Conservation (phyloP, 2,329 filamentous ascomycete genomes). For the Phyllosticta ampelicida region DNA sequence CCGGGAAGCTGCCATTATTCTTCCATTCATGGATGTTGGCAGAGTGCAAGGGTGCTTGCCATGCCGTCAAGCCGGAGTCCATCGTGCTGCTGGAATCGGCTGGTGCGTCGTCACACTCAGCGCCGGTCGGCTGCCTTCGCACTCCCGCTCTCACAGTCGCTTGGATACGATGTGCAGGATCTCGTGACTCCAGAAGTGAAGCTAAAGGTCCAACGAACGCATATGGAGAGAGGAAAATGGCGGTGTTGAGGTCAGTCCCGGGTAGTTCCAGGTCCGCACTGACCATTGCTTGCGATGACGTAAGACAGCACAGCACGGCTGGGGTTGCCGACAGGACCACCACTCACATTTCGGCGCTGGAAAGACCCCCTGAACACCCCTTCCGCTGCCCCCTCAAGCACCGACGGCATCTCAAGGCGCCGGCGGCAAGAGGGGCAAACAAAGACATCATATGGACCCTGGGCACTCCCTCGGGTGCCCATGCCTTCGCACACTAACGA, state of each 20-base stretch:
- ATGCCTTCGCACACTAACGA: no score
- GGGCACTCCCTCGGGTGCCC: no score
- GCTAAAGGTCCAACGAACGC: neutral
- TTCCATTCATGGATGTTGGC: neutral
- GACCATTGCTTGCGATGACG: neutral
- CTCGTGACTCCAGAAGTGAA: neutral
- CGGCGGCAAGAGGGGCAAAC: no score
- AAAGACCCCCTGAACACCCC: no score
- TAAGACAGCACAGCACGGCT: neutral
- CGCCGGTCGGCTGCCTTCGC: neutral
- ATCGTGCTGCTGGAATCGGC: neutral
- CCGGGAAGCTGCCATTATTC: neutral
- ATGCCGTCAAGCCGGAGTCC: neutral
- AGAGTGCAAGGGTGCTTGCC: neutral
- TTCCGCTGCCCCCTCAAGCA: no score
- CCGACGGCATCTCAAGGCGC: no score
- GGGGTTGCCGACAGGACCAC: neutral
- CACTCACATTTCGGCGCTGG: no score
- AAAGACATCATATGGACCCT: no score
- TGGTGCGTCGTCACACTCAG: neutral
- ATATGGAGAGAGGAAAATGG: neutral
- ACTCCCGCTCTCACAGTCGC: neutral
- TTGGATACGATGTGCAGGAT: neutral
- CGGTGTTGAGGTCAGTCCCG: neutral
- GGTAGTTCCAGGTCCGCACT: neutral